Evolutionary conservation across 352 stramenopile genomes (phyloP), one percentile per base, ranked within the genome.

Genomic region (Phytopythium oedochilum): DNA sequence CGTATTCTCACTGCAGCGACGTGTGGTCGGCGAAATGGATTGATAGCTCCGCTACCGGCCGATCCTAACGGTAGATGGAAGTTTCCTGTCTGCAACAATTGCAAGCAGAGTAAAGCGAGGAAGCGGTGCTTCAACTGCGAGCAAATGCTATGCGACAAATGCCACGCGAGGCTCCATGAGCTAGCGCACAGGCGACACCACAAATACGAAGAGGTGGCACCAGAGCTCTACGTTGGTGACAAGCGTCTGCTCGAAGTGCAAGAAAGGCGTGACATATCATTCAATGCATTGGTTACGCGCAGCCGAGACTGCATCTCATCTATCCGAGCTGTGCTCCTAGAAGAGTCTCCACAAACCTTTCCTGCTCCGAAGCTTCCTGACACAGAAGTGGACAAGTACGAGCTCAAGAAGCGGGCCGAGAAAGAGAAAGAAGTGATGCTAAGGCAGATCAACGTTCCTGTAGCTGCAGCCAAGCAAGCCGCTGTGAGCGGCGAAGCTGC

Each of bases 91-190:
- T 89, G 79, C 48, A 63, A 79, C 15, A 86, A 86, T 42, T 89
- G 79, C 50, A 64, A 77, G 5, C 20, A 39, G 10, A 63, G 57
- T 39, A 66, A 72, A 57, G 73, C 77, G 17, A 63, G 67, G 3
- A 88, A 86, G 40, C 54, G 61, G 22, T 89, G 79, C 32, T 59
- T 70, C 15, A 49, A 63, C 18, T 89, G 79, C 39, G 75, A 87
- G 5, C 77, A 87, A 47, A 57, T 81, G 2, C 47, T 85, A 2
- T 89, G 79, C 49, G 75, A 87, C 61, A 75, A 73, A 15, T 89
- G 79, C 28, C 71, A 88, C 53, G 63, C 75, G 15, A 69, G 71
- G 1, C 59, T 89, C 2, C 79, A 89, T 53, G 73, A 86, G 34
- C 22, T 88, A 5, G 68, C 68, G 4, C 63, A 78, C 11, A 61